Evolutionary conservation across 1,139 yeast genomes (phyloP), one percentile per base, ranked within the genome.

Genomic region (Chernovozyma sophiae-reginae): DNA sequence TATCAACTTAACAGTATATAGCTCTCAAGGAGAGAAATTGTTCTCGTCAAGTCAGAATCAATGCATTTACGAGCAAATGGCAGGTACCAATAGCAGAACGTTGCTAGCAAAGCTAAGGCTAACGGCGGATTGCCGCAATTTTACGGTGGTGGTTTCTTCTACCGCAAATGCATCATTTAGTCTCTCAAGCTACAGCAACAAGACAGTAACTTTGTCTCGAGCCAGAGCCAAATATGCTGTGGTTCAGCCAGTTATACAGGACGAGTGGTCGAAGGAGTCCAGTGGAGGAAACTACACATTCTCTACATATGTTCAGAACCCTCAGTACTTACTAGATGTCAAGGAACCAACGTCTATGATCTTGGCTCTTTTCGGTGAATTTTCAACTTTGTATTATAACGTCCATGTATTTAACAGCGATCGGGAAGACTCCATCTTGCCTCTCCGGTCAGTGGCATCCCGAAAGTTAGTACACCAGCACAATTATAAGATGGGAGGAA

Each of bases 231-330:
- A 49, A 18, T 56, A 55, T 32, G 43, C 53, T 2, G 38, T 45
- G 30, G 31, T 46, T 1, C 42, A 47, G 1, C 53, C 58, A 2
- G 38, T 58, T 0, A 33, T 56, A 1, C 50, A 55, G 0, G 82
- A 72, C 10, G 58, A 54, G 23, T 83, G 92, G 90, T 60, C 58
- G 12, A 48, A 53, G 2, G 56, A 56, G 2, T 57, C 58, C 13
- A 58, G 70, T 31, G 89, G 86, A 2, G 90, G 92, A 0, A 74
- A 70, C 44, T 75, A 80, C 76, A 48, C 73, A 0, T 45, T 64
- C 31, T 60, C 75, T 2, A 58, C 74, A 1, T 85, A 70, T 47
- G 60, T 74, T 25, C 55, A 62, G 28, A 86, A 85, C 46, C 95
- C 95, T 0, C 87, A 84, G 45, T 83, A 65, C 48, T 59, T 62